Evolutionary conservation across 257 asterid genomes (phyloP).

Genomic region (Capsicum rhomboideum): DNA sequence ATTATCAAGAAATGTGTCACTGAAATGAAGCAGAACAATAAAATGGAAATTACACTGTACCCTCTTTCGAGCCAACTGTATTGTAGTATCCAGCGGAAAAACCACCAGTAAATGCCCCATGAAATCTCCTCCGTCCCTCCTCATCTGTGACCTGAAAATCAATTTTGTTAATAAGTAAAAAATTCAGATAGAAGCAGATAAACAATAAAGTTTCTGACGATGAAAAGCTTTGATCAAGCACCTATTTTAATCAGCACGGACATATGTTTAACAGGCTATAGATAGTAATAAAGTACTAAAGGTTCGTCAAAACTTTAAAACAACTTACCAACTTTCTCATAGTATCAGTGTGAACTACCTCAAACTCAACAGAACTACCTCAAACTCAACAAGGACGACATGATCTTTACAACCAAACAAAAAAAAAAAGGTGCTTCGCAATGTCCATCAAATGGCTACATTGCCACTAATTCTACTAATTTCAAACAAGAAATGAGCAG

Average conservation of each 20-base stretch:
- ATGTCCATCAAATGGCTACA: not conserved
- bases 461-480: not conserved
- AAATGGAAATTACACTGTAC: constrained; percentile 21
- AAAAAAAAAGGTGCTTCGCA: not conserved
- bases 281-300: not conserved
- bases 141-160: constrained; percentile 72
- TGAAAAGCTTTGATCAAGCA: not conserved
- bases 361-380: not conserved
- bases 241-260: not conserved
- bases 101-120: constrained; percentile 97
- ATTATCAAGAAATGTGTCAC: not conserved
- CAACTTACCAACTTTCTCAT: not conserved
- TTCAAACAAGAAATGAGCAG: not conserved
- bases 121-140: constrained; percentile 96
- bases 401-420: not conserved
- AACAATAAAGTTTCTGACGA: not conserved
- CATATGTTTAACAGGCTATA: not conserved
- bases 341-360: not conserved
- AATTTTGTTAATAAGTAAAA: not conserved
- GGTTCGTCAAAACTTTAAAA: not conserved
- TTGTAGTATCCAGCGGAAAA: constrained; percentile 88
- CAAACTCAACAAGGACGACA: not conserved
- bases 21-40: not conserved
- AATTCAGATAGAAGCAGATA: not conserved
- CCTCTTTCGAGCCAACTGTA: constrained; percentile 90